Evolutionary conservation across 345 rosid species (phyloP), one percentile per base, ranked within the genome.

Genomic region (Atalantia buxifolia): DNA sequence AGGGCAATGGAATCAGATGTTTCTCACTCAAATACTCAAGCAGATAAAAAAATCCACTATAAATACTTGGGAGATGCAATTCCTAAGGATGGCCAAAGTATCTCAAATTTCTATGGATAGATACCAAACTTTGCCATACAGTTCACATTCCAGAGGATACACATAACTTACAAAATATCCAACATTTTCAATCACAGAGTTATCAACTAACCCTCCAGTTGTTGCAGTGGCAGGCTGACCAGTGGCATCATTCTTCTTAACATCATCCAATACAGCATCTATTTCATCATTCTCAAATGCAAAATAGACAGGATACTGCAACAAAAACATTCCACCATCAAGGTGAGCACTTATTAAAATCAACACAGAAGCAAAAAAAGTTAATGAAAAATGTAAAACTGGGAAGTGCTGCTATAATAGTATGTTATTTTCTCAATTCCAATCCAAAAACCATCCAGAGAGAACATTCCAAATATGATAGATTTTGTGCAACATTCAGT

Each of bases 221-320:
- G 97, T 96, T 24, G 99, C 97, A 77, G 98, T 90, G 80, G 98
- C 98, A 70, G 92, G 94, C 82, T 90, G 99, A 83, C 99, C 97
- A 79, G 87, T 86, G 30, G 84, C 91, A 82, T 96, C 99, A 89
- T 84, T 89, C 81, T 85, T 92, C 91, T 91, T 90, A 67, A 96
- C 87, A 82, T 91, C 97, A 78, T 93, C 91, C 88, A 94, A 85
- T 66, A 94, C 91, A 72, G 87, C 81, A 77, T 88, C 86, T 79
- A 95, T 87, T 76, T 92, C 92, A 76, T 94, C 94, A 83, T 94
- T 84, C 91, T 94, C 99, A 82, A 92, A 96, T 7, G 97, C 94
- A 75, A 96, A 96, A 88, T 96, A 96, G 60, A 92, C 98, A 31
- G 99, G 99, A 87, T 85, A 96, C 99, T 96, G 91, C 69, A 67